phyloP scores from a whole-genome alignment of 106 monocot species.

The Apostasia shenzhenica region DNA sequence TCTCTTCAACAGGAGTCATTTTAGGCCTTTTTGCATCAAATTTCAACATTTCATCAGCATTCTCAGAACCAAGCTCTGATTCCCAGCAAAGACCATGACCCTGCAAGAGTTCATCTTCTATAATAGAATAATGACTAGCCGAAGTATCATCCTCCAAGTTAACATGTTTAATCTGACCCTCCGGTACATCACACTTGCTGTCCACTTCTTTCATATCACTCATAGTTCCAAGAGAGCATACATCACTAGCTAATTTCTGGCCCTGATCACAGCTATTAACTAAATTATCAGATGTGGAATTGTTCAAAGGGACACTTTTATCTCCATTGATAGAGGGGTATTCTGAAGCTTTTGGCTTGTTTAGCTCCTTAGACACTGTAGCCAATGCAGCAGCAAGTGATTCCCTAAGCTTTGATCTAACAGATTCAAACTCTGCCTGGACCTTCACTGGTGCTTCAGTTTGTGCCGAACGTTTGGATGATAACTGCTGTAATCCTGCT shows the following conservation, averaged over 20 bases:
- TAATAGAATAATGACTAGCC: constrained; percentile 11
- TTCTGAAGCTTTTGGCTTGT: constrained; percentile 19
- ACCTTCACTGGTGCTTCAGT: constrained; percentile 23
- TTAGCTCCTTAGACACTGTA: constrained; percentile 34
- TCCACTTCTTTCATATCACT: neutral
- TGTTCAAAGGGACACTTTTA: neutral
- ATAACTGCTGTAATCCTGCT: constrained; percentile 15
- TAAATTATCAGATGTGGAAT: neutral
- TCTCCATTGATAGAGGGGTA: constrained; percentile 10
- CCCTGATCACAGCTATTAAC: constrained; percentile 13
- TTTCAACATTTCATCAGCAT: constrained; percentile 10
- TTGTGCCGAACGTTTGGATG: constrained; percentile 28
- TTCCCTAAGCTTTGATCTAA: constrained; percentile 71
- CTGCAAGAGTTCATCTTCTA: constrained; percentile 86
- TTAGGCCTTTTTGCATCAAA: constrained; percentile 42
- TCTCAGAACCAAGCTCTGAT: constrained; percentile 27
- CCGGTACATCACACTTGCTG: constrained; percentile 8
- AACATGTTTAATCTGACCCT: constrained; percentile 13
- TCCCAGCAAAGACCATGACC: constrained; percentile 89
- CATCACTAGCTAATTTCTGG: constrained; percentile 7
- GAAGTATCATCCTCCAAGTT: constrained; percentile 21
- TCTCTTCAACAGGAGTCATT: constrained; percentile 15
- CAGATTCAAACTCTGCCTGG: constrained; percentile 45
- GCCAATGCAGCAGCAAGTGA: constrained; percentile 55
- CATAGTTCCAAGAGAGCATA: constrained; percentile 2